phyloP scores from a whole-genome alignment of 2,329 filamentous ascomycete species.

The Sordariomycetes sp. region DNA sequence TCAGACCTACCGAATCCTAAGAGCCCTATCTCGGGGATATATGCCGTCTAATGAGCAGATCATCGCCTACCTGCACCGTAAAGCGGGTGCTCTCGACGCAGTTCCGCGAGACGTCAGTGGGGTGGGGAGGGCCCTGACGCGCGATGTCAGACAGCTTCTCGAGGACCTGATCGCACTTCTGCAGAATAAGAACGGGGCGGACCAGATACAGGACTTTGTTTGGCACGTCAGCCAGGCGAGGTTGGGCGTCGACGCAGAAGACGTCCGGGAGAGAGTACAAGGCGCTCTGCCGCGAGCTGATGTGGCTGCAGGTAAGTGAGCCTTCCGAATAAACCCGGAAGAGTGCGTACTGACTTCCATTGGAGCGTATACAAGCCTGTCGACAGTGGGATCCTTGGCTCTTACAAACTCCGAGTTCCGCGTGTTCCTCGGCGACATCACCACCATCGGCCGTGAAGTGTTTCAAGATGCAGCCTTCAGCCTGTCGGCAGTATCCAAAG shows the following conservation, averaged over 20 bases:
- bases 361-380: conserved; percentile 55
- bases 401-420: conserved; percentile 86
- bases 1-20: conserved; percentile 83
- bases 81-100: conserved; percentile 30
- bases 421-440: conserved; percentile 69
- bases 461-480: conserved; percentile 78
- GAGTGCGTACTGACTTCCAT: neutral
- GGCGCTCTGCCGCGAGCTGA: conserved; percentile 56
- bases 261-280: conserved; percentile 43
- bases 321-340: too few relatives aligned
- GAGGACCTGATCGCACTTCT: conserved; percentile 71
- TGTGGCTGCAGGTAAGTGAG: conserved; percentile 24
- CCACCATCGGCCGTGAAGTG: conserved; percentile 67
- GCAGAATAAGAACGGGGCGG: conserved; percentile 65
- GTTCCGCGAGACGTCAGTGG: conserved; percentile 52
- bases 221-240: conserved; percentile 73
- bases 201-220: conserved; percentile 84
- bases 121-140: conserved; percentile 60
- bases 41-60: conserved; percentile 86
- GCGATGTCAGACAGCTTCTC: conserved; percentile 60
- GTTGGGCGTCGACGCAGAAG: conserved; percentile 51
- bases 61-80: conserved; percentile 63
- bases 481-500: conserved; percentile 60
- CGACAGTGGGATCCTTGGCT: conserved; percentile 71
- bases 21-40: conserved; percentile 69